A percentile compares a stretch with the other conserved stretches of the same genome.
Evolutionary conservation across 257 asterid species (phyloP).

Genomic region (Striga asiatica): DNA sequence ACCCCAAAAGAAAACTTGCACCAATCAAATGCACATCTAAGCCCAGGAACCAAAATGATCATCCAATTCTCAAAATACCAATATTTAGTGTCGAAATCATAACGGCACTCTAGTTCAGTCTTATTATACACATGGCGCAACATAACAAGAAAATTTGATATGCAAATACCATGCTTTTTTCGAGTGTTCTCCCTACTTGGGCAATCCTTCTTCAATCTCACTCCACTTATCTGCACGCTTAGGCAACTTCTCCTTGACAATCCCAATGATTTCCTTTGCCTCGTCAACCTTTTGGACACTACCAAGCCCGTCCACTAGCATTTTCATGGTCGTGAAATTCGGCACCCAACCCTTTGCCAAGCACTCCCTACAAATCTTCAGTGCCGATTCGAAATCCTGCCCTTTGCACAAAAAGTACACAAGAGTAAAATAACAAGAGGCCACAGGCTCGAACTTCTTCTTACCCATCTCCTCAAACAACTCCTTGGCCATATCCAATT

Average conservation of each 20-base stretch:
- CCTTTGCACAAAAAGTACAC: slow-evolving; percentile 50
- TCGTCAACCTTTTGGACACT: slow-evolving; percentile 56
- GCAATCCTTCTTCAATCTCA: slow-evolving; percentile 69
- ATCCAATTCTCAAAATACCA: background rate
- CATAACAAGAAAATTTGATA: background rate
- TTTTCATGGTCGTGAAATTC: slow-evolving; percentile 51
- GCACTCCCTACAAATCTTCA: slow-evolving; percentile 36
- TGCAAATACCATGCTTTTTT: slow-evolving; percentile 13
- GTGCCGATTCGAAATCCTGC: slow-evolving; percentile 54
- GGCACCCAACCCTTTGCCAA: slow-evolving; percentile 68
- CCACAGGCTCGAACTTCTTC: slow-evolving; percentile 32
- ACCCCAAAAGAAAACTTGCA: background rate
- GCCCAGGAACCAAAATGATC: background rate
- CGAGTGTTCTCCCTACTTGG: slow-evolving; percentile 45
- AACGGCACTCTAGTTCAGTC: slow-evolving; percentile 2
- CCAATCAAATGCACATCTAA: too few relatives aligned
- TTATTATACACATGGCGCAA: slow-evolving; percentile 9
- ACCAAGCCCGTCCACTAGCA: slow-evolving; percentile 74
- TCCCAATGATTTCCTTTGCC: slow-evolving; percentile 50
- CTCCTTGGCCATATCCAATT: slow-evolving; percentile 54
- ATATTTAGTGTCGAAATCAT: background rate
- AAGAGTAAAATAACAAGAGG: slow-evolving; percentile 45
- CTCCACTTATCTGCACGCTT: slow-evolving; percentile 55
- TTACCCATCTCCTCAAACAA: slow-evolving; percentile 47
- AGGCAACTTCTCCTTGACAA: slow-evolving; percentile 64